Base-by-base conservation (phyloP, 2,329 filamentous ascomycete genomes). In the Pseudocercospora crystallina region DNA sequence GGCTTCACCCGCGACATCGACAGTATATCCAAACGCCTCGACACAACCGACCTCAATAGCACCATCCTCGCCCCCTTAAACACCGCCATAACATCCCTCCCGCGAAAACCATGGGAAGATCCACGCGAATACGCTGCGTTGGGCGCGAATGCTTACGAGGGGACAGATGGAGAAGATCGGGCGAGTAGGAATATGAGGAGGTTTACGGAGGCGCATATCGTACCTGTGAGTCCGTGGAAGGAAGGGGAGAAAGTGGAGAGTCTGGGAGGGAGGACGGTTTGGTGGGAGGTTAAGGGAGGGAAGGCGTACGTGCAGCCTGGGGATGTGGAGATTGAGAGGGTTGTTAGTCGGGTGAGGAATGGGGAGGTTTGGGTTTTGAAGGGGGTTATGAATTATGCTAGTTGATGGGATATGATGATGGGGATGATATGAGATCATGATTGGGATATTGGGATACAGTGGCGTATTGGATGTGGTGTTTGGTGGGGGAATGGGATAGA, bases 31-130 rank as follows among this genome's bases (percentile, higher is more conserved):
- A 72, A 75, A 15, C 86, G 88, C 1, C 80, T 97, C 11, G 81
- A 87, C 61, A 80, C 89, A 66, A 70, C 77, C 0, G 66, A 73
- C 1, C 71, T 79, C 51, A 91, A 92, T 67, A 88, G 88, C 12
- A 96, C 90, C 2, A 84, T 97, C 17, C 82, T 97, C 2, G 92
- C 91, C 5, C 94, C 94, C 0, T 75, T 88, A 47, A 97, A 99
- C 76, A 83, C 81, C 13, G 90, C 85, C 2, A 83, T 99, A 64
- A 86, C 87, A 58, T 75, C 72, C 1, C 75, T 97, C 17, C 88
- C 90, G 1, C 79, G 86, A 45, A 97, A 96, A 69, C 91, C 91
- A 0, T 95, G 89, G 89, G 89, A 85, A 63, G 78, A 91, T 56
- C 82, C 87, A 0, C 71, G 79, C 45, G 90, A 96, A 59, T 92